Base-by-base conservation (phyloP, 306 rosid species). In the Castanea mollissima region DNA sequence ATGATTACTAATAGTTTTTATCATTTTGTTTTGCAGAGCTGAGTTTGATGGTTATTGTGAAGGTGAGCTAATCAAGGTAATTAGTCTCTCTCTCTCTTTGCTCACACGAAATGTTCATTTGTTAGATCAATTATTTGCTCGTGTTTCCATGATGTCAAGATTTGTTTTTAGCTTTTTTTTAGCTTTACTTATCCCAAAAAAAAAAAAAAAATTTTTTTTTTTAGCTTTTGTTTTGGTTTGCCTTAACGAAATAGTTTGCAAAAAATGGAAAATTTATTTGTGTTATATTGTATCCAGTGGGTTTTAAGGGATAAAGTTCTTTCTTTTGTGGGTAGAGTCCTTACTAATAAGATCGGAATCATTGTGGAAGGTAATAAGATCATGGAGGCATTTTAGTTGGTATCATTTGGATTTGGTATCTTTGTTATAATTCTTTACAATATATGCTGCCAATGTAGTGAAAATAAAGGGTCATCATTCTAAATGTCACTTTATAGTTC, bases 1-100 rank as follows among this genome's bases (percentile, higher is more conserved):
- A 54, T 79, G 25, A 58, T 41, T 34, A 32, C 21, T 74, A 70
- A 63, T 83, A 44, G 52, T 73, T 76, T 78, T 71, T 41, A 18
- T 79, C 76, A 20, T 84, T 74, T 32, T 75, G 14, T 77, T 58
- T 44, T 87, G 74, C 97, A 94, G 97, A 69, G 92, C 91, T 59
- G 96, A 88, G 89, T 91, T 91, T 87, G 93, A 92, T 73, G 97
- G 97, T 76, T 92, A 91, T 80, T 92, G 94, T 46, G 93, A 94
- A 84, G 97, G 87, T 49, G 97, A 91, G 85, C 85, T 90, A 57
- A 80, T 92, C 81, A 92, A 92, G 93, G 97, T 94, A 80, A 58
- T 14, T 75, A 41, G 32, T 55, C 46, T 52, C 78, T 56, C 69
- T 74, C 73, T 51, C 44, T 44, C 80, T 12, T 5, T 34, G 16